Percentiles rank a stretch among this genome's conserved stretches.
These are phyloP conservation scores for Picochlorum sp. DNA, from an alignment of 139 green algal genomes.

Conservation along the genomic window DNA sequence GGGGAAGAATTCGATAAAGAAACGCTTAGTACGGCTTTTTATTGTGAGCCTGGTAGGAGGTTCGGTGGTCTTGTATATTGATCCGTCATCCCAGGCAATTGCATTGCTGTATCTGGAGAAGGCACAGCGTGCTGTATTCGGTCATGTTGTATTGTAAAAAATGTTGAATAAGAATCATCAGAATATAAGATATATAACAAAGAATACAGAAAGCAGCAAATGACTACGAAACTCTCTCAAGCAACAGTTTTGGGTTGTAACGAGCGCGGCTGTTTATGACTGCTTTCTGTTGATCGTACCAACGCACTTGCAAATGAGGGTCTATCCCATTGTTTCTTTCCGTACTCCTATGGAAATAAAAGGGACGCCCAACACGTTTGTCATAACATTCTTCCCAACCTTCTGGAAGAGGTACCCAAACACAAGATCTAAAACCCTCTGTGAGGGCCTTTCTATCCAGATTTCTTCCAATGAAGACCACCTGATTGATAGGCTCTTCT, in stretches of 20 bases:
- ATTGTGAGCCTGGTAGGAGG: constrained; percentile 24
- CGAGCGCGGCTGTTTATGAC: constrained; percentile 29
- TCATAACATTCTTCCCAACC: constrained; percentile 67
- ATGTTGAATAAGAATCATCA: too few species aligned
- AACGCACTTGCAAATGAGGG: constrained; percentile 29
- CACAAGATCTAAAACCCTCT: constrained; percentile 59
- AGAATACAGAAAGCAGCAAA: too few species aligned
- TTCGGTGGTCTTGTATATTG: constrained; percentile 29
- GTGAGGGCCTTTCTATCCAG: constrained; percentile 42
- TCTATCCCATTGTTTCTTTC: constrained; percentile 26
- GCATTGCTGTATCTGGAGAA: not conserved
- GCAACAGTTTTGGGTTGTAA: constrained; percentile 19
- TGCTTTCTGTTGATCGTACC: constrained; percentile 30
- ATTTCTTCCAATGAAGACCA: constrained; percentile 75
- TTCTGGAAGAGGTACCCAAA: constrained; percentile 66
- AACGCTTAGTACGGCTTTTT: constrained; percentile 2
- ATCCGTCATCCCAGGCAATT: constrained; percentile 11
- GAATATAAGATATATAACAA: too few species aligned
- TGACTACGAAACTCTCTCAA: not conserved
- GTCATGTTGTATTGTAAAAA: too few species aligned
- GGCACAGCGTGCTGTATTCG: too few species aligned
- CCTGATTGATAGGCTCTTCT: constrained; percentile 59
- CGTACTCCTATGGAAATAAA: constrained; percentile 24
- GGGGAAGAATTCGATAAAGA: not conserved
- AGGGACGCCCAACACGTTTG: constrained; percentile 24